These are phyloP conservation scores for Gymnopilus dilepis DNA, from an alignment of 768 basidiomycete genomes.

Conservation along the genomic window DNA sequence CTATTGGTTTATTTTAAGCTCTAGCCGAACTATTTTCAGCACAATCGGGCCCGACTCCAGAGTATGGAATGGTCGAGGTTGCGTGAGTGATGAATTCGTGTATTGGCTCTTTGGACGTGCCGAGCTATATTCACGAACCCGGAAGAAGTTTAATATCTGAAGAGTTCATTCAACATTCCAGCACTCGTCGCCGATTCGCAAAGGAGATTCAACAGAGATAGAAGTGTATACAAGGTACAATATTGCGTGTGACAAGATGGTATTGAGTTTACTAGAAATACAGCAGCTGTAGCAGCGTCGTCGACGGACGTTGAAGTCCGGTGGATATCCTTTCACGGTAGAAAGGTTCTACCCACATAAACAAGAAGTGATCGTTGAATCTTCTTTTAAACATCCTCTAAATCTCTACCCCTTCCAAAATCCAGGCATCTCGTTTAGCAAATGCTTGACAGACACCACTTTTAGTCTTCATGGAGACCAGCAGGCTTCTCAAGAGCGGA, in stretches of 20 bases:
- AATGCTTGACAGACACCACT: not conserved
- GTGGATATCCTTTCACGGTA: slow-evolving; percentile 8
- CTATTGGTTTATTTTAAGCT: not conserved
- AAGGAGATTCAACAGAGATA: too few relatives aligned
- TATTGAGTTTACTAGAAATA: slow-evolving; percentile 24
- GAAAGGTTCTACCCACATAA: slow-evolving; percentile 12
- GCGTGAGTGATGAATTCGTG: too few relatives aligned
- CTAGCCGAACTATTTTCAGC: not conserved
- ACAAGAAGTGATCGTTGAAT: slow-evolving; percentile 28
- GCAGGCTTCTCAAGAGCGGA: slow-evolving; percentile 56
- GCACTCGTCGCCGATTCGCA: too few relatives aligned
- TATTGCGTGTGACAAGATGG: slow-evolving; percentile 6
- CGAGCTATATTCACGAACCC: too few relatives aligned
- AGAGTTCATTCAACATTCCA: too few relatives aligned
- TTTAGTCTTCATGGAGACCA: slow-evolving; percentile 57
- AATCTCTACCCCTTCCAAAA: not conserved
- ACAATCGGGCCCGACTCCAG: not conserved
- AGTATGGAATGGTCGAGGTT: too few relatives aligned
- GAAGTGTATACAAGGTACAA: slow-evolving; percentile 12
- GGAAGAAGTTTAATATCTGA: too few relatives aligned
- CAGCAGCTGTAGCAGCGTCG: slow-evolving; percentile 14
- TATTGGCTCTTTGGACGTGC: too few relatives aligned
- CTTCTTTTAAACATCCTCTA: slow-evolving; percentile 17
- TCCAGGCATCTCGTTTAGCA: not conserved
- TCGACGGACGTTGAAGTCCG: slow-evolving; percentile 27